A percentile compares a stretch with the other conserved stretches of the same genome.
phyloP scores from a whole-genome alignment of 257 asterid species.

The Knoxia roxburghii region DNA sequence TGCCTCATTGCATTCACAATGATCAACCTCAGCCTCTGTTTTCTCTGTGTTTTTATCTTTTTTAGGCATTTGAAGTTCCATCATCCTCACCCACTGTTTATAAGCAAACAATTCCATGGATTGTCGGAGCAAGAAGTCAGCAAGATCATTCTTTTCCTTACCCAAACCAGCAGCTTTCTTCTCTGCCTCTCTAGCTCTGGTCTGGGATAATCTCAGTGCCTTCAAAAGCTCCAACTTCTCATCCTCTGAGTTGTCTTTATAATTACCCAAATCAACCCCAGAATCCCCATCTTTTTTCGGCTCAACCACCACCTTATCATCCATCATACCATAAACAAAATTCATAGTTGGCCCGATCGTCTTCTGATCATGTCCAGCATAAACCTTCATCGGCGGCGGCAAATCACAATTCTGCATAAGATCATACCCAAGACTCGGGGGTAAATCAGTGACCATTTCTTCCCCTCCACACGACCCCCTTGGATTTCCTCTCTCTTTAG shows the following conservation, averaged over 20 bases:
- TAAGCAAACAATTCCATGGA: constrained; percentile 38
- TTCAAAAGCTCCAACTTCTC: constrained; percentile 45
- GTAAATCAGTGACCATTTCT: constrained; percentile 19
- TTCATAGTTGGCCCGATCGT: constrained; percentile 19
- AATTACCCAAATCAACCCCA: not conserved
- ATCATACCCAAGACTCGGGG: constrained; percentile 25
- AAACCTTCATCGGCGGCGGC: constrained; percentile 60
- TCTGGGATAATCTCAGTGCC: constrained; percentile 55
- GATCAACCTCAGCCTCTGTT: constrained; percentile 1
- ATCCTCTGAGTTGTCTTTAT: constrained; percentile 7
- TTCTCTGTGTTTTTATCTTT: constrained; percentile 18
- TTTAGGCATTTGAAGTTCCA: constrained; percentile 31
- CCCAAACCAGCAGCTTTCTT: constrained; percentile 29
- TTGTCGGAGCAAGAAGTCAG: constrained; percentile 35
- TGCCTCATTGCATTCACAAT: constrained; percentile 6
- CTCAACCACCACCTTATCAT: not conserved
- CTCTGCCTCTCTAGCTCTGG: constrained; percentile 67
- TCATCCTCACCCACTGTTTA: constrained; percentile 42
- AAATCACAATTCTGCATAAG: constrained; percentile 65
- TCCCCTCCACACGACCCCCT: constrained; percentile 12
- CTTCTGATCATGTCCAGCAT: constrained; percentile 30
- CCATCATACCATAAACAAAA: not conserved
- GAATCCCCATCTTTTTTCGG: constrained; percentile 11
- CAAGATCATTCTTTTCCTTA: constrained; percentile 37
- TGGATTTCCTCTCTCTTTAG: constrained; percentile 19